A percentile compares a stretch with the other conserved stretches of the same genome.
Evolutionary conservation across 257 asterid species (phyloP).

Genomic region (Sherardia arvensis): DNA sequence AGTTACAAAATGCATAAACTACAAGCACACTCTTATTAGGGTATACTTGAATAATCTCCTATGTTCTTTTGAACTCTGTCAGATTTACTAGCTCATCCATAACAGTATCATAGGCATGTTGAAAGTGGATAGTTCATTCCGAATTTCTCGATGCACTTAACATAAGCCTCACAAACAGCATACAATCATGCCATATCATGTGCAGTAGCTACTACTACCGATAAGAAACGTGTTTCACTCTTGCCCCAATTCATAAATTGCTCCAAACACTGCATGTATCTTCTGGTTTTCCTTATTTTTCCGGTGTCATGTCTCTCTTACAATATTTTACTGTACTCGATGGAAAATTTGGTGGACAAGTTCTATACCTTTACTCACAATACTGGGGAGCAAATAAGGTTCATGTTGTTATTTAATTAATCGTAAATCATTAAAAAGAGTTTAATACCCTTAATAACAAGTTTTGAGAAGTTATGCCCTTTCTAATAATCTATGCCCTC

Average conservation of each 20-base stretch:
- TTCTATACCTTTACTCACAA: background rate
- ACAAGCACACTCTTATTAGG: too few species aligned
- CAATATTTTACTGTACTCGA: too few species aligned
- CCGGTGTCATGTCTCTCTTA: too few species aligned
- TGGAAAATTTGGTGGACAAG: background rate
- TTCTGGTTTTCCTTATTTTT: too few species aligned
- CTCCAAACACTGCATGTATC: too few species aligned
- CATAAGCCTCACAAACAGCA: slow-evolving; percentile 63
- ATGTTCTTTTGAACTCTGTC: slow-evolving; percentile 53
- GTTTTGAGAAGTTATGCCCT: too few species aligned
- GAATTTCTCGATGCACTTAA: slow-evolving; percentile 45
- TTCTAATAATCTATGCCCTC: too few species aligned
- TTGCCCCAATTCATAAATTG: slow-evolving; percentile 19
- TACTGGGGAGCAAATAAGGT: background rate
- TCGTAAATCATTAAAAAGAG: background rate
- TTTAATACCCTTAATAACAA: too few species aligned
- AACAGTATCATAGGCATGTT: slow-evolving; percentile 63
- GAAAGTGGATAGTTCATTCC: slow-evolving; percentile 69
- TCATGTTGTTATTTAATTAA: background rate
- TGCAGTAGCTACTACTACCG: slow-evolving; percentile 61
- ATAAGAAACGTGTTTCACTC: slow-evolving; percentile 59
- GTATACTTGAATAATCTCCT: slow-evolving; percentile 44
- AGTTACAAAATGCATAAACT: too few species aligned
- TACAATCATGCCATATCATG: slow-evolving; percentile 81
- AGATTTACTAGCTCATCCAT: slow-evolving; percentile 50